Base-by-base conservation (phyloP, 2,329 filamentous ascomycete species). In the Cytospora mali region DNA sequence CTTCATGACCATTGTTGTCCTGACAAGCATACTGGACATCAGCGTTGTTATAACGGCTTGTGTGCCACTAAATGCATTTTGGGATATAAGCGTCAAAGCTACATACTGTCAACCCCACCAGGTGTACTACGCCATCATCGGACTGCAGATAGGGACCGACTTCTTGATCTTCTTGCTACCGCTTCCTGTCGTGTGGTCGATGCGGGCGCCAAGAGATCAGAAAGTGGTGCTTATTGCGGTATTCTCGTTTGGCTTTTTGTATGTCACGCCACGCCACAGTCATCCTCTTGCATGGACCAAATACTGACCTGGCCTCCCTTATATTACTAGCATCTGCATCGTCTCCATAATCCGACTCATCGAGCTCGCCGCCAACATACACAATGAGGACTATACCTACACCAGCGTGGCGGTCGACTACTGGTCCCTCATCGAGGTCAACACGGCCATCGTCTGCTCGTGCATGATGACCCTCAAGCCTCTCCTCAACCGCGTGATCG, bases 391-490 rank as follows among this genome's bases (percentile, higher is more conserved):
- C 29, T 51, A 60, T 23, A 69, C 68, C 3, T 69, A 62, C 64
- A 65, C 70, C 23, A 55, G 64, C 21, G 58, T 67, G 1, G 56
- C 60, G 28, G 68, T 71, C 2, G 66, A 68, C 7, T 64, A 68
- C 55, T 73, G 71, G 71, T 68, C 71, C 2, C 57, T 62, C 10
- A 64, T 70, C 56, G 71, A 72, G 31, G 46, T 69, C n/a, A 71
- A 72, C 60, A 68, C 63, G 4, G 68, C 69, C 61, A 68, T 73
- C 23, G 66, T 71, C 4, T 72, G 71, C 61, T 68, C 69, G 2
- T 72, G 70, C 35, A 51, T 71, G 31, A 70, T 69, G 62, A 72
- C 70, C 2, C 63, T 72, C 39, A 69, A 68, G 42, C 71, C 69
- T 1, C 39, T 72, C 2, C 23, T 68, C 14, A 58, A 53, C 25